Conservation (phyloP, 306 rosid genomes). For the Vigna angularis region DNA sequence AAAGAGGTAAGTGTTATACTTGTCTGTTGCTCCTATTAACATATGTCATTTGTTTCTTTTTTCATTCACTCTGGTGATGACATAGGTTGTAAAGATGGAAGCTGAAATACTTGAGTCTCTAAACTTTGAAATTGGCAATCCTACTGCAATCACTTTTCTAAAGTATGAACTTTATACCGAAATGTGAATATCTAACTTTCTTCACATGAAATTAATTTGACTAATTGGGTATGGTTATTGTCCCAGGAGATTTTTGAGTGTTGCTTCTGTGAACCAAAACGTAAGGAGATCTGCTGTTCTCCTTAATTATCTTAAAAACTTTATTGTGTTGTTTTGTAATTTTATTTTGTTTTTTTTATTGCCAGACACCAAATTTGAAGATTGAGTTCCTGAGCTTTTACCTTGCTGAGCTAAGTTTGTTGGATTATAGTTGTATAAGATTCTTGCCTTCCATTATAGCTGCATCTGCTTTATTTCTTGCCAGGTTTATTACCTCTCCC, state of each 20-base stretch:
- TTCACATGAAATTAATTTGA: neutral
- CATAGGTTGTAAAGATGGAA: slow-evolving; percentile 83
- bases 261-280: slow-evolving; percentile 50
- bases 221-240: neutral
- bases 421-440: slow-evolving; percentile 70
- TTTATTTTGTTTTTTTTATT: neutral
- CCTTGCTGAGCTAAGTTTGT: slow-evolving; percentile 81
- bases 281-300: slow-evolving; percentile 45
- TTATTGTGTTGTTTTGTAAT: slow-evolving; percentile 25
- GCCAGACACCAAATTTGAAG: slow-evolving; percentile 60
- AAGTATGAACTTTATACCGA: slow-evolving; percentile 49
- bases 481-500: slow-evolving; percentile 65
- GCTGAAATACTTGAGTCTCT: slow-evolving; percentile 72
- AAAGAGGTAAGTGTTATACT: slow-evolving; percentile 52
- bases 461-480: slow-evolving; percentile 72
- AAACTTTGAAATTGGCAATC: slow-evolving; percentile 81
- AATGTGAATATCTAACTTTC: too few species aligned
- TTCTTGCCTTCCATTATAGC: slow-evolving; percentile 85
- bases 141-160: slow-evolving; percentile 73
- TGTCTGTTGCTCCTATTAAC: neutral
- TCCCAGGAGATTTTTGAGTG: slow-evolving; percentile 57
- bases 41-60: neutral
- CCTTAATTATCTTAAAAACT: neutral
- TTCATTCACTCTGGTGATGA: neutral
- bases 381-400: slow-evolving; percentile 68